Evolutionary conservation across 164 flowering plant genomes (phyloP), one percentile per base, ranked within the genome.

Genomic region (Sedum album): DNA sequence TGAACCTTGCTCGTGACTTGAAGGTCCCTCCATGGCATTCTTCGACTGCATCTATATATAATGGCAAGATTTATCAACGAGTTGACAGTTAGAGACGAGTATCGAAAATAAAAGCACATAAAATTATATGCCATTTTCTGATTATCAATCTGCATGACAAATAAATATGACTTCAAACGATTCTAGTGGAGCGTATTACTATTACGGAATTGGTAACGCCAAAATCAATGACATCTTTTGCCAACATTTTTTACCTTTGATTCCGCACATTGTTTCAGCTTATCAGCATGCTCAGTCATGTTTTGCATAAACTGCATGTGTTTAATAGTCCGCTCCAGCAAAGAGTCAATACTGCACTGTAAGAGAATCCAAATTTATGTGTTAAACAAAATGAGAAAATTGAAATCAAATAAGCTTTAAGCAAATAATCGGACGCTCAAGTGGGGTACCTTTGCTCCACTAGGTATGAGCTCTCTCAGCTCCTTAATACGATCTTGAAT

Each of bases 401-500:
- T 55, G 23, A 41, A 41, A 67, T 28, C 33, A 60, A 61, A 30
- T 17, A 39, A 6, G 28, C 30, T 20, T 66, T 61, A 28, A 31
- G n/a, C 31, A 30, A n/a, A 46, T 5, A 1, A 68, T 11, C 35
- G 42, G 51, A 49, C 7, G n/a, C n/a, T n/a, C n/a, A n/a, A 18
- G 35, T n/a, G 7, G 70, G 48, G n/a, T 78, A 91, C 97, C 90
- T 89, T 91, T 64, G 88, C 82, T 69, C 97, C 93, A 77, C 81
- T 88, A 1, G 97, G 95, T 61, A 91, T 88, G 73, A 91, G 86
- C 64, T 86, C 88, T 33, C 97, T 75, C 69, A 91, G 76, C 76
- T 91, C 95, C 79, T 91, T 89, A 13, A 91, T 82, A 21, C 95
- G 95, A 79, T 91, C 95, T 75, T 87, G 95, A 69, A 91, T 91